Evolutionary conservation across 2,329 filamentous ascomycete genomes (phyloP).

Genomic region (Pleoardoris graminearum): DNA sequence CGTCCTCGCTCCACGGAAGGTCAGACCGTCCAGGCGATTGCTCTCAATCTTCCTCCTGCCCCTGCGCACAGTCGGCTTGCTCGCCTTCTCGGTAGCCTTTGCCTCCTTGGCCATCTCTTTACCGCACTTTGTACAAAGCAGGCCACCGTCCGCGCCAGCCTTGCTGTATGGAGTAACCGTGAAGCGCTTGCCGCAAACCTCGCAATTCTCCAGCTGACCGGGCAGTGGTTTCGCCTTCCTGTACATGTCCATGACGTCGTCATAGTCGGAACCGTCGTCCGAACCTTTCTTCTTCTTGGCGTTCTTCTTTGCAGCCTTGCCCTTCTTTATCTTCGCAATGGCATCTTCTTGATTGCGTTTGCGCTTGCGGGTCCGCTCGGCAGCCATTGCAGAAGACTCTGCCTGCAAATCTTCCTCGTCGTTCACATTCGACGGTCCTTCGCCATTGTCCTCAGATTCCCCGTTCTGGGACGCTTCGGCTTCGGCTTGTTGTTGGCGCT

Average conservation of each 20-base stretch:
- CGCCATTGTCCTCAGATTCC: slow-evolving; percentile 42
- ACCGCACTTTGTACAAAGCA: slow-evolving; percentile 83
- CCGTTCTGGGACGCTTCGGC: slow-evolving; percentile 39
- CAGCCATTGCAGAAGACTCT: slow-evolving; percentile 47
- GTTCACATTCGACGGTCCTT: slow-evolving; percentile 39
- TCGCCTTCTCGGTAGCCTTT: slow-evolving; percentile 62
- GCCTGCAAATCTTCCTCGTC: slow-evolving; percentile 41
- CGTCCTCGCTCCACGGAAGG: slow-evolving; percentile 67
- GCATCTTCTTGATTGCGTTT: slow-evolving; percentile 60
- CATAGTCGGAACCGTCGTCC: slow-evolving; percentile 51
- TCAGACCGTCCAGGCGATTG: slow-evolving; percentile 77
- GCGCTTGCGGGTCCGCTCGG: slow-evolving; percentile 56
- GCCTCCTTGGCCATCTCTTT: slow-evolving; percentile 71
- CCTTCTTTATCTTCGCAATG: slow-evolving; percentile 47
- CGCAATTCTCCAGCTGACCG: slow-evolving; percentile 88
- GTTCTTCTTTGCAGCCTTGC: slow-evolving; percentile 56
- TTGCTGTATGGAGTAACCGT: slow-evolving; percentile 90
- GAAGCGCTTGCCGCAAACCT: slow-evolving; percentile 82
- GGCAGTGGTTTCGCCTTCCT: slow-evolving; percentile 65
- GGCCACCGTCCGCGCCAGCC: slow-evolving; percentile 76
- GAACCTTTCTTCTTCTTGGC: slow-evolving; percentile 47
- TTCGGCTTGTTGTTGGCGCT: slow-evolving; percentile 56
- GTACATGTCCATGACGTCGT: slow-evolving; percentile 58
- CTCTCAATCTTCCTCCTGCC: slow-evolving; percentile 79
- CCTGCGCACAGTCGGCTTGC: slow-evolving; percentile 60